Evolutionary conservation across 345 rosid species (phyloP), one percentile per base, ranked within the genome.

Genomic region (Dovyalis caffra): DNA sequence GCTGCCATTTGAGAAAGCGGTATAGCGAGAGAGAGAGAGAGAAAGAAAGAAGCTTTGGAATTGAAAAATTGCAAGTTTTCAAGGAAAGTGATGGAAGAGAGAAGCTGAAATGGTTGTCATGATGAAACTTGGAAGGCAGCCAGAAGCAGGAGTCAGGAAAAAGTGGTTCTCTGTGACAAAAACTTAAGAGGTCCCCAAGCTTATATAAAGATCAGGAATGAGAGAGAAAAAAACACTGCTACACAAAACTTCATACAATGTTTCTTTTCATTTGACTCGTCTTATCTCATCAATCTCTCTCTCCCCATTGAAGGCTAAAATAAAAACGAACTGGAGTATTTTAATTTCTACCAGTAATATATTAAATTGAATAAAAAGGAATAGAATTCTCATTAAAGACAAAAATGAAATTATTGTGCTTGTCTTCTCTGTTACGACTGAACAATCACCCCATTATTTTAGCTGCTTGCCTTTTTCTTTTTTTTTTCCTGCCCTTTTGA

Each of bases 1-100:
- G 88, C 82, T 80, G 91, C 86, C 94, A 90, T 88, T 67, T 77
- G 10, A 25, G 47, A n/a, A n/a, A n/a, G n/a, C n/a, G n/a, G n/a
- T n/a, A n/a, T n/a, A n/a, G n/a, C n/a, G n/a, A n/a, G n/a, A n/a
- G n/a, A n/a, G n/a, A n/a, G n/a, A n/a, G n/a, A n/a, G n/a, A 53
- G 25, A 25, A n/a, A 16, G 28, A 10, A 7, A 71, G 80, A 56
- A 51, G 68, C 77, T 71, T 77, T 72, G 80, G 67, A 72, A 66
- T 64, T 35, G 76, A 64, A 49, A 14, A 37, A 25, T 66, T 70
- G 81, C 71, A 74, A 49, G 73, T 68, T 79, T 74, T 66, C 75
- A 43, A 77, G 85, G 28, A 71, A 82, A 79, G 82, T 68, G 87
- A 74, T 56, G 26, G 73, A 51, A 63, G 73, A 76, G 45, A 64